phyloP scores from a whole-genome alignment of 495 filamentous ascomycete species.

The Entonaema liquescens region DNA sequence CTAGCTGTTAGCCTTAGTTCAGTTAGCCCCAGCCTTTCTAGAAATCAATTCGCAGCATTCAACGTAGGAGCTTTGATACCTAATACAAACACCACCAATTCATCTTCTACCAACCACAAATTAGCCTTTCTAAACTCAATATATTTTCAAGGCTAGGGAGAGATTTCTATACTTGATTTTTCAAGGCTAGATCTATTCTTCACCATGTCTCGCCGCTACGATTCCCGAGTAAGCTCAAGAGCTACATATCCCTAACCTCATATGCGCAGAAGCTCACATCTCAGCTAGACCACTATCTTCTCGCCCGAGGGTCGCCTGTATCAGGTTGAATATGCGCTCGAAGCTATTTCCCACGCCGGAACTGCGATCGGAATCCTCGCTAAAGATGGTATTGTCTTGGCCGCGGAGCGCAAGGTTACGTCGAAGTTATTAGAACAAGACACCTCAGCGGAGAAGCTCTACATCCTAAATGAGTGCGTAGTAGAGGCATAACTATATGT shows the following conservation, averaged over 20 bases:
- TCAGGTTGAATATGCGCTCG: constrained; percentile 98
- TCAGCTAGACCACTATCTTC: constrained; percentile 93
- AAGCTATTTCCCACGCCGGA: constrained; percentile 97
- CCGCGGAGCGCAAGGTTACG: constrained; percentile 99
- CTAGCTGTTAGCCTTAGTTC: constrained; percentile 33
- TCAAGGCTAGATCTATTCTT: constrained; percentile 22
- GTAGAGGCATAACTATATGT: background rate
- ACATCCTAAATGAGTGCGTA: constrained; percentile 95
- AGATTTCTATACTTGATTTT: background rate
- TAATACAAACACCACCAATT: constrained; percentile 7
- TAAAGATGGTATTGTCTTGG: constrained; percentile 97
- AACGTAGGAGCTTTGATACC: constrained; percentile 1
- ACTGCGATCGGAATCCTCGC: constrained; percentile 96
- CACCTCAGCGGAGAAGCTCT: constrained; percentile 99
- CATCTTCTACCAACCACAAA: background rate
- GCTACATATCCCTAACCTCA: constrained; percentile 14
- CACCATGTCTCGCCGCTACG: constrained; percentile 95
- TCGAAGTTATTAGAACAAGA: constrained; percentile 99
- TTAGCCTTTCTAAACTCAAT: background rate
- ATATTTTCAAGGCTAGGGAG: background rate
- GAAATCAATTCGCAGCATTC: constrained; percentile 5
- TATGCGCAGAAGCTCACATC: constrained; percentile 52
- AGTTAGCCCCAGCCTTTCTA: constrained; percentile 9
- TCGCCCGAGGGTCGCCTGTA: constrained; percentile 98
- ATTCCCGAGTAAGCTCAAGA: constrained; percentile 80